A percentile compares a stretch with the other conserved stretches of the same genome.
Conservation (phyloP, 129 eudicot genomes). For the Tagetes patula region DNA sequence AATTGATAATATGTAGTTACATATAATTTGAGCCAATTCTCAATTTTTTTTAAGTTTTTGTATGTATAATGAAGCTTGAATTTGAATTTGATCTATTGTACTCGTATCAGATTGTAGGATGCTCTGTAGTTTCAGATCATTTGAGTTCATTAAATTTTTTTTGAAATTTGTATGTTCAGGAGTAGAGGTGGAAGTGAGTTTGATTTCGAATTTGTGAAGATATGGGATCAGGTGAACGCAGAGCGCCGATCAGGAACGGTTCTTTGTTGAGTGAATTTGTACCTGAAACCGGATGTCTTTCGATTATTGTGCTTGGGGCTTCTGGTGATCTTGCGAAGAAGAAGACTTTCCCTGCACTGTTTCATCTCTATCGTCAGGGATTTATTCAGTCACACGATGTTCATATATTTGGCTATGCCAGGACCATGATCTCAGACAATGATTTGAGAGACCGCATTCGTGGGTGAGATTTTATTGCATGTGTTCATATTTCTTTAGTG, state of each 20-base stretch:
- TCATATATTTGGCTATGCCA: constrained; percentile 92
- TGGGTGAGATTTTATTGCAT: constrained; percentile 58
- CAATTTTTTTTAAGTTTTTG: too few relatives aligned
- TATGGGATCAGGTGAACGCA: constrained; percentile 61
- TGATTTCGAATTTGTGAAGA: constrained; percentile 1
- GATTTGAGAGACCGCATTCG: constrained; percentile 80
- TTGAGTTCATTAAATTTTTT: too few relatives aligned
- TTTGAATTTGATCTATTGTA: too few relatives aligned
- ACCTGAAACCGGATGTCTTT: constrained; percentile 69
- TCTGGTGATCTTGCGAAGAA: constrained; percentile 99
- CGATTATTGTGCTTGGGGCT: constrained; percentile 93
- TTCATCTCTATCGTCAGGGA: constrained; percentile 78
- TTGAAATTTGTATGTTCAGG: too few relatives aligned
- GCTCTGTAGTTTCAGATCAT: too few relatives aligned
- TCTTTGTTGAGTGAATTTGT: constrained; percentile 36
- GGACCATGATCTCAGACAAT: constrained; percentile 70
- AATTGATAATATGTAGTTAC: too few relatives aligned
- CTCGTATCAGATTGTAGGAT: too few relatives aligned
- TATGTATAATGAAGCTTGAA: too few relatives aligned
- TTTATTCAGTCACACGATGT: constrained; percentile 64
- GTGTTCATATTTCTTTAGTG: not conserved
- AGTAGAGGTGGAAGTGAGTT: too few relatives aligned
- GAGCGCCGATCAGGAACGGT: constrained; percentile 44
- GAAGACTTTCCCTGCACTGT: constrained; percentile 97
- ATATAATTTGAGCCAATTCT: too few relatives aligned